Evolutionary conservation across 1,139 yeast genomes (phyloP).

Genomic region (Spencermartinsiella ligniputridi): DNA sequence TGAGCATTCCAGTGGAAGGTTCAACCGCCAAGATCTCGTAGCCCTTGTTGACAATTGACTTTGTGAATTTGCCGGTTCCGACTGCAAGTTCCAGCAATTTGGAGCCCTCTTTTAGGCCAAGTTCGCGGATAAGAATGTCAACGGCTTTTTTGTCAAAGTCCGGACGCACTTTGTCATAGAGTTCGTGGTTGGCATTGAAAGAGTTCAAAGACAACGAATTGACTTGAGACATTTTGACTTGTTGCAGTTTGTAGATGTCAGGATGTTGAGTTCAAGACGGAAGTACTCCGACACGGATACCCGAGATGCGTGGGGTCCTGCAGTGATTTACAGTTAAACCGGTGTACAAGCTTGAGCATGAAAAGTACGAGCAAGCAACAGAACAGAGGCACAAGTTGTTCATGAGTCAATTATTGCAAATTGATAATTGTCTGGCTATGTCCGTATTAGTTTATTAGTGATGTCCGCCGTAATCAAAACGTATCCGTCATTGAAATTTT

Average conservation of each 20-base stretch:
- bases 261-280: not conserved
- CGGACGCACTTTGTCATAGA: conserved; percentile 57
- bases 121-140: conserved; percentile 40
- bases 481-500: too few relatives aligned
- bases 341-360: too few relatives aligned
- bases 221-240: conserved; percentile 16
- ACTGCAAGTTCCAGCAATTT: conserved; percentile 53
- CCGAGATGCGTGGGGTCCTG: not conserved
- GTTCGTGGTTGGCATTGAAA: conserved; percentile 49
- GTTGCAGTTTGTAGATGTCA: not conserved
- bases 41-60: conserved; percentile 41
- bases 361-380: too few relatives aligned
- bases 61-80: conserved; percentile 66
- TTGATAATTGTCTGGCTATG: too few relatives aligned
- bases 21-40: conserved; percentile 50
- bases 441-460: too few relatives aligned
- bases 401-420: too few relatives aligned
- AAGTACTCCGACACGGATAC: too few relatives aligned
- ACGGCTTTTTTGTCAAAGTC: conserved; percentile 48
- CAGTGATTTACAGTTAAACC: not conserved
- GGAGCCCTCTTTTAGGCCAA: conserved; percentile 34
- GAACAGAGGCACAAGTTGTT: too few relatives aligned
- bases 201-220: conserved; percentile 31
- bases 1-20: conserved; percentile 59
- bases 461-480: too few relatives aligned